Percentiles rank a stretch among this genome's conserved stretches.
phyloP scores from a whole-genome alignment of 768 basidiomycete genomes.

The Hericium rajendrae region DNA sequence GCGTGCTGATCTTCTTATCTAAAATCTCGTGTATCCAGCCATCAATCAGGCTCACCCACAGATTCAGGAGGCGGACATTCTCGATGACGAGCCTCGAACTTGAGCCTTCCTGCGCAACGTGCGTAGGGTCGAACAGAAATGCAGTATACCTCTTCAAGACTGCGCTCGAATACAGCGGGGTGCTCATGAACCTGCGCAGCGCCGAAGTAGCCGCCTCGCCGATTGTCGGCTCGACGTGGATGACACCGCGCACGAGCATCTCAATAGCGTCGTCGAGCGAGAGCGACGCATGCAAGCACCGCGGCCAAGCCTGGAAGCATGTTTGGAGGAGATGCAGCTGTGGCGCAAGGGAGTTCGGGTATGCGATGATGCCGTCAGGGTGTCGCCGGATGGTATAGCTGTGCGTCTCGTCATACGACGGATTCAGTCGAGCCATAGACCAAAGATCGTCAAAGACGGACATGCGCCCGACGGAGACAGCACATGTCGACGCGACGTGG shows the following conservation, averaged over 20 bases:
- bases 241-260: constrained; percentile 71
- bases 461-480: constrained; percentile 62
- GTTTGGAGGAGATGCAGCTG: constrained; percentile 66
- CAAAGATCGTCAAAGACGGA: constrained; percentile 82
- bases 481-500: constrained; percentile 47
- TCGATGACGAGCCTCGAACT: constrained; percentile 57
- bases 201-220: constrained; percentile 60
- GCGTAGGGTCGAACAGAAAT: constrained; percentile 64
- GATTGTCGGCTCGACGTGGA: constrained; percentile 74
- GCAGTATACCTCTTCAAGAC: constrained; percentile 58
- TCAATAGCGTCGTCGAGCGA: constrained; percentile 56
- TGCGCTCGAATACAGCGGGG: constrained; percentile 40
- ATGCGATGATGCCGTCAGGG: constrained; percentile 53
- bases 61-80: constrained; percentile 49
- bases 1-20: constrained; percentile 28
- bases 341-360: constrained; percentile 47
- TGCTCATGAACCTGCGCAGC: constrained; percentile 63
- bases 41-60: constrained; percentile 71
- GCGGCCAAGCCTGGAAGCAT: constrained; percentile 78
- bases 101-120: constrained; percentile 54
- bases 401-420: constrained; percentile 59
- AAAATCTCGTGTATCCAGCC: constrained; percentile 49
- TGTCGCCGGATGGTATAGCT: constrained; percentile 62
- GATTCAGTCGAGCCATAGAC: constrained; percentile 49
- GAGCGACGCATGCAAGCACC: constrained; percentile 53